phyloP scores from a whole-genome alignment of 768 basidiomycete species.

The Termitomyces eurrhizus region DNA sequence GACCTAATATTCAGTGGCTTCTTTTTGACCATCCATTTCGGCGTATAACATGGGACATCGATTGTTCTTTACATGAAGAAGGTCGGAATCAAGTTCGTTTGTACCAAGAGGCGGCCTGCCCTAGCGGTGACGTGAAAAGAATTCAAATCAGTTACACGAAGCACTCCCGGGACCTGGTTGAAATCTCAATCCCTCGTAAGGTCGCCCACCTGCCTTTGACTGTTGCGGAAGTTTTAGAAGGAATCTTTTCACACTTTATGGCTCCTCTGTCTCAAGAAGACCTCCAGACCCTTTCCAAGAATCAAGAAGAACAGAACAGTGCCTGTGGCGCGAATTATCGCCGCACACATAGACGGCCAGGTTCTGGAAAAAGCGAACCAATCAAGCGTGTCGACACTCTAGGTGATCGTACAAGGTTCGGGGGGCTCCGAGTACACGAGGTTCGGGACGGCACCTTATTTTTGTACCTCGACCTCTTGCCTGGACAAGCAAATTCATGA shows the following conservation, averaged over 20 bases:
- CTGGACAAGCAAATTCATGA: neutral
- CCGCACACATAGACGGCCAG: neutral
- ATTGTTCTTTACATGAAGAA: neutral
- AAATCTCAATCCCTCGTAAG: neutral
- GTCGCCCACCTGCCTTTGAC: neutral
- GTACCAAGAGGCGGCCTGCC: conserved; percentile 1
- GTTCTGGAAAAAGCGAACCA: neutral
- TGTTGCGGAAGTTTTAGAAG: conserved; percentile 3
- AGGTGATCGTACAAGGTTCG: conserved; percentile 1
- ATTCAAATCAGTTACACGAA: conserved; percentile 1
- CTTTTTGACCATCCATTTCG: conserved; percentile 2
- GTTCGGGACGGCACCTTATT: neutral
- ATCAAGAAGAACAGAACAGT: neutral
- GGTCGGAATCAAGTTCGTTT: neutral
- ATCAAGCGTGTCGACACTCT: conserved; percentile 4
- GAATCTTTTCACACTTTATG: neutral
- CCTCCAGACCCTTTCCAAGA: neutral
- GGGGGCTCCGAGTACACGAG: neutral
- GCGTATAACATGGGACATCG: neutral
- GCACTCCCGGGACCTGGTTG: neutral
- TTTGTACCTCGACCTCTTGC: neutral
- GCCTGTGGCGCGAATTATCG: neutral
- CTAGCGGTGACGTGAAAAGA: neutral
- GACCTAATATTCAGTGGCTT: neutral
- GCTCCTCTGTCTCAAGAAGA: neutral